These are phyloP conservation scores for Pyrenopolyporus hunteri DNA, from an alignment of 495 filamentous ascomycete genomes.

Conservation along the genomic window DNA sequence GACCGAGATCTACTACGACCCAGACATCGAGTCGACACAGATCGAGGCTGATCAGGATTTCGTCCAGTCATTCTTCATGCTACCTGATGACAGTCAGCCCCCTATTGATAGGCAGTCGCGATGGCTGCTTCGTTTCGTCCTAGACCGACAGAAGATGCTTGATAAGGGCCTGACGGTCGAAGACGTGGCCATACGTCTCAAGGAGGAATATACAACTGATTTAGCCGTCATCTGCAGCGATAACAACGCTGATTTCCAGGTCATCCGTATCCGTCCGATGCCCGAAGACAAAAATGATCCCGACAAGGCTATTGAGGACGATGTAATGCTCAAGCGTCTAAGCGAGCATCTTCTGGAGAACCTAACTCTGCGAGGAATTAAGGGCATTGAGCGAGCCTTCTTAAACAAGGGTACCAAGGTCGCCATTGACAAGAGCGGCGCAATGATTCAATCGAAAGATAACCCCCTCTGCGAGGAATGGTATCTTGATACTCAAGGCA, in stretches of 20 bases:
- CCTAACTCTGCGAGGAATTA: conserved; percentile 86
- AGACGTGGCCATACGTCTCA: conserved; percentile 88
- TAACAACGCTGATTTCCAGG: conserved; percentile 94
- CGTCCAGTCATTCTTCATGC: conserved; percentile 95
- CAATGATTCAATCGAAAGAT: conserved; percentile 69
- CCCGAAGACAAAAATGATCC: conserved; percentile 77
- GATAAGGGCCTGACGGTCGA: conserved; percentile 93
- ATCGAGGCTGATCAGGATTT: conserved; percentile 90
- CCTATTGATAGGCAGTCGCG: conserved; percentile 80
- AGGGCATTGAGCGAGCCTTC: conserved; percentile 88
- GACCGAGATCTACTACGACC: conserved; percentile 97
- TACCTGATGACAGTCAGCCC: conserved; percentile 80
- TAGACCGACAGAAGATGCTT: conserved; percentile 89
- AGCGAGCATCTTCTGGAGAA: conserved; percentile 90
- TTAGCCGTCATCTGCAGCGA: conserved; percentile 95
- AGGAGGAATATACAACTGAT: conserved; percentile 83
- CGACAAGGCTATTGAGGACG: conserved; percentile 80
- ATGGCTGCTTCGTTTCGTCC: conserved; percentile 93
- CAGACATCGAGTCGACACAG: conserved; percentile 80
- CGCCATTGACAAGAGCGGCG: conserved; percentile 66
- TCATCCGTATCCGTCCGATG: conserved; percentile 90
- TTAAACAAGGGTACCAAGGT: conserved; percentile 79
- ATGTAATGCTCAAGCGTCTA: conserved; percentile 86
- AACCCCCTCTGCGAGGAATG: conserved; percentile 82
- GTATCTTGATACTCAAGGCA: conserved; percentile 93